Percentiles rank a stretch among this genome's conserved stretches.
Conservation (phyloP, 345 rosid genomes). For the Dovyalis caffra region DNA sequence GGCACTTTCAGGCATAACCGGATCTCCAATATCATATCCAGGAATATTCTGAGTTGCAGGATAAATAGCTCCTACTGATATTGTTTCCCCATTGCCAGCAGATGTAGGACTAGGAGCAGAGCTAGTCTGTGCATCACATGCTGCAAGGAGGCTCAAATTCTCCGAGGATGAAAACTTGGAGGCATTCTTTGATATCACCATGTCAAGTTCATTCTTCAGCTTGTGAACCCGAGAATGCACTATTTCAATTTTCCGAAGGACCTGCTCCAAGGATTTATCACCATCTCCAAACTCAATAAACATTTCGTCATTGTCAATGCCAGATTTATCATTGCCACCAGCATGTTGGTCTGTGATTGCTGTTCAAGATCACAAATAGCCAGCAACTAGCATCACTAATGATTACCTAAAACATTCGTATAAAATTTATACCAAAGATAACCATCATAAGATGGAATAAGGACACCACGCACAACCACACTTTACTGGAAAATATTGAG, state of each 20-base stretch:
- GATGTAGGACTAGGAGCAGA: constrained; percentile 84
- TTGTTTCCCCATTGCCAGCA: constrained; percentile 62
- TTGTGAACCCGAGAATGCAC: constrained; percentile 59
- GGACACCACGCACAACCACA: not conserved
- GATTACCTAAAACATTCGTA: not conserved
- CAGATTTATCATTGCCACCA: constrained; percentile 38
- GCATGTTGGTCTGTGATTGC: constrained; percentile 38
- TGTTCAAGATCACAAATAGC: constrained; percentile 23
- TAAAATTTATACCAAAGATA: not conserved
- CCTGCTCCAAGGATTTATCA: constrained; percentile 52
- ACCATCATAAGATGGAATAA: not conserved
- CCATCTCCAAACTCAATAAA: constrained; percentile 47
- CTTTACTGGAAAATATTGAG: not conserved
- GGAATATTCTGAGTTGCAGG: constrained; percentile 46
- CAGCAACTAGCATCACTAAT: constrained; percentile 6
- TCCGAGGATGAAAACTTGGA: constrained; percentile 84
- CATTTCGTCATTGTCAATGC: constrained; percentile 32
- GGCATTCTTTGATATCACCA: constrained; percentile 61
- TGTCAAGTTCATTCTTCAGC: constrained; percentile 61
- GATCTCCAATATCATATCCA: constrained; percentile 54
- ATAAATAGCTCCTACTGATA: constrained; percentile 50
- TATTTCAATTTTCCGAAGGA: constrained; percentile 68
- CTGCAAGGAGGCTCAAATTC: constrained; percentile 78
- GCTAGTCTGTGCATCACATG: constrained; percentile 64
- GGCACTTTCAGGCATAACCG: constrained; percentile 62